Percentiles rank a stretch among this genome's conserved stretches.
Conservation (phyloP, 2,329 filamentous ascomycete species). For the Allantophomopsis lycopodina region DNA sequence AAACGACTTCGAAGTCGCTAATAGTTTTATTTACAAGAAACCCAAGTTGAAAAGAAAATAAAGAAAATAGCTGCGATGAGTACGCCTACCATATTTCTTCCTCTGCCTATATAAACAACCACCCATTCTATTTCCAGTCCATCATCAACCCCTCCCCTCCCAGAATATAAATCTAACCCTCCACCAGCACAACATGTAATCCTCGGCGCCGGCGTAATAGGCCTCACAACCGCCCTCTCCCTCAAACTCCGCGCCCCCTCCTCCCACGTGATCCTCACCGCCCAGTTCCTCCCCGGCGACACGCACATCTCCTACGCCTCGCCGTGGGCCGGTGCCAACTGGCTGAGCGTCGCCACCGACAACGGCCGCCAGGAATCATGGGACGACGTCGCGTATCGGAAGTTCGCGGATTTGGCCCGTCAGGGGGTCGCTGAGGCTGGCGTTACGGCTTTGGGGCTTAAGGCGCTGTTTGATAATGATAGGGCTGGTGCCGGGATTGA, state of each 20-base stretch:
- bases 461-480: conserved; percentile 3
- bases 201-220: conserved; percentile 23
- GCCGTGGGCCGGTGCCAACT: conserved; percentile 54
- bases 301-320: conserved; percentile 80
- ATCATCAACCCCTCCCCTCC: no score
- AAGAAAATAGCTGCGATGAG: no score
- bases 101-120: no score
- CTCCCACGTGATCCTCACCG: conserved; percentile 46
- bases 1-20: no score
- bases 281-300: conserved; percentile 83
- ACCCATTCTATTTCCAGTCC: no score
- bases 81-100: no score
- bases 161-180: no score
- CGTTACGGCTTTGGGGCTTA: conserved; percentile 3
- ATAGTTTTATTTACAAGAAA: no score
- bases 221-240: conserved; percentile 23
- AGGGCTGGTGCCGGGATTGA: conserved; percentile 16
- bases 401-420: conserved; percentile 11
- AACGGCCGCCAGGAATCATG: conserved; percentile 1
- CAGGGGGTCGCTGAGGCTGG: conserved; percentile 5
- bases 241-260: conserved; percentile 21
- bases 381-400: conserved; percentile 4
- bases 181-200: background rate
- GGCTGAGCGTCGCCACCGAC: conserved; percentile 2
- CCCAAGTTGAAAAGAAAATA: no score